These are phyloP conservation scores for Myxozyma geophila DNA, from an alignment of 805 yeast species.

Conservation along the genomic window DNA sequence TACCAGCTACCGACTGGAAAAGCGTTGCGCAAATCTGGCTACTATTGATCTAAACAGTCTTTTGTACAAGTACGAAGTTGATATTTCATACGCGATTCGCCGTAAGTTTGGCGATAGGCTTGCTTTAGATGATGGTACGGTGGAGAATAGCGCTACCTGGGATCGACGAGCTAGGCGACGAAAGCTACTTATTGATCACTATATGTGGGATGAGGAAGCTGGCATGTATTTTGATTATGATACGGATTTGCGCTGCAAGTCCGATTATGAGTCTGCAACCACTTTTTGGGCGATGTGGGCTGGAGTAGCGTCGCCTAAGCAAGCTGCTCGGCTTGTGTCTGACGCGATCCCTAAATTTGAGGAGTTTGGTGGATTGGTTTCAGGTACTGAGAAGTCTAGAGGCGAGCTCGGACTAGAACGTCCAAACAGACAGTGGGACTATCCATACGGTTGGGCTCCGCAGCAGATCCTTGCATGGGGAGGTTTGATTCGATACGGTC, in stretches of 20 bases:
- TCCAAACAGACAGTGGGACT: conserved; percentile 98
- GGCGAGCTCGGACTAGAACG: conserved; percentile 70
- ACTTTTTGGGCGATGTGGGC: conserved; percentile 94
- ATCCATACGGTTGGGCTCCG: conserved; percentile 98
- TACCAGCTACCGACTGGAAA: conserved; percentile 87
- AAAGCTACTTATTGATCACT: conserved; percentile 60
- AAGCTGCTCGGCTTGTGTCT: conserved; percentile 66
- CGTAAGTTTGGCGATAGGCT: conserved; percentile 57
- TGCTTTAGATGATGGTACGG: conserved; percentile 44
- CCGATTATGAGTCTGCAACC: conserved; percentile 82
- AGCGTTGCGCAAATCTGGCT: conserved; percentile 84
- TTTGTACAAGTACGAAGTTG: conserved; percentile 86
- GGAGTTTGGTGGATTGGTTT: conserved; percentile 83
- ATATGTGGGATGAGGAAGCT: conserved; percentile 80
- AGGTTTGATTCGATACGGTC: conserved; percentile 78
- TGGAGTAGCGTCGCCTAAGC: conserved; percentile 64
- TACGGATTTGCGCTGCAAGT: conserved; percentile 57
- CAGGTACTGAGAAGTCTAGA: conserved; percentile 76
- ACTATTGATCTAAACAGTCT: conserved; percentile 88
- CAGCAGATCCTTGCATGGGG: conserved; percentile 95
- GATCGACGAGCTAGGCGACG: conserved; percentile 58
- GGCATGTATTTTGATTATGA: conserved; percentile 87
- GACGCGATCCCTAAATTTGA: conserved; percentile 72
- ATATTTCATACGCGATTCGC: conserved; percentile 70
- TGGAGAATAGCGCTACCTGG: conserved; percentile 66